Evolutionary conservation across 2,329 filamentous ascomycete species (phyloP), one percentile per base, ranked within the genome.

Genomic region (Blumeria hordei): DNA sequence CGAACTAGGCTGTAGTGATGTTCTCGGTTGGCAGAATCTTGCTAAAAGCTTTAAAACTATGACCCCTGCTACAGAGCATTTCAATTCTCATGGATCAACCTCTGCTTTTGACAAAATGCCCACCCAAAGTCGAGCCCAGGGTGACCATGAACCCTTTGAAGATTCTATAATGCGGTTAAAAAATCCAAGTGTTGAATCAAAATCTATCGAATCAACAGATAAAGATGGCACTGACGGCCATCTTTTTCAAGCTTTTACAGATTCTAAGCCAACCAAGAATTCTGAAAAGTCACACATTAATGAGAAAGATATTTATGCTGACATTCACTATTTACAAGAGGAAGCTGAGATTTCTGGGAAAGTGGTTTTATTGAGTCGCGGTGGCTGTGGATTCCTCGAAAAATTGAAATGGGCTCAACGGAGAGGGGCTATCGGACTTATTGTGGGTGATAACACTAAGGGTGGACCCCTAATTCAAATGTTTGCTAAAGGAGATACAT

Each of bases 361-460:
- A 69, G 79, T 98, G 51, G 92, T 94, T 1, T 72, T 98, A 54
- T 73, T 98, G 56, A 93, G 86, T 67, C 80, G 92, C 55, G 92
- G 92, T 56, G 92, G 90, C 7, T 98, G 92, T 67, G 92, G 92
- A 5, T 98, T 98, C 66, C 69, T 95, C 57, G 90, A 96, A 65
- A 98, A 98, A 69, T 87, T 92, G 59, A 90, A 93, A 71, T 98
- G 92, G 92, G 87, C 85, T 11, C 92, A 98, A 67, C 77, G 88
- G 58, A 78, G 92, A 64, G 92, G 92, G 28, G 92, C 84, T 18
- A 76, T 88, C 57, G 92, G 86, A 37, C 72, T 98, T 57, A 93
- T 98, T 60, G 88, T 98, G 3, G 92, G 92, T 32, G 92, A 98
- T 67, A 85, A 95, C 66, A 83, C 85, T 56, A 84, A 85, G 58